phyloP scores from a whole-genome alignment of 495 filamentous ascomycete species.

The Hypoxylon fragiforme region DNA sequence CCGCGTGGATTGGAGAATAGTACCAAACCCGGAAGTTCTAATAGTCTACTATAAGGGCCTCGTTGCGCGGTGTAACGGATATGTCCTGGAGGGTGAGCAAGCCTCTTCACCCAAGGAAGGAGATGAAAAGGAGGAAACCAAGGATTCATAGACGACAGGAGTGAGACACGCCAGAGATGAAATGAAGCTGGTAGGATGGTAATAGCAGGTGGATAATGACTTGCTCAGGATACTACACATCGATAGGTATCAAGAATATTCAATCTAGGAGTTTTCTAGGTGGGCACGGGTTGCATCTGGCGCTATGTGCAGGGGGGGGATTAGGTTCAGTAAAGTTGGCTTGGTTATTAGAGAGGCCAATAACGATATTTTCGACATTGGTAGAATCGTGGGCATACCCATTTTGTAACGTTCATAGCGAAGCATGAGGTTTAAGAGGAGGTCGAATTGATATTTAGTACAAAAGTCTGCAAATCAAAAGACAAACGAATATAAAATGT shows the following conservation, averaged over 20 bases:
- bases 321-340: conserved; percentile 6
- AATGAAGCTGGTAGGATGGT: neutral
- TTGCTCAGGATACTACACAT: conserved; percentile 6
- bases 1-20: conserved; percentile 92
- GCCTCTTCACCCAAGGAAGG: conserved; percentile 13
- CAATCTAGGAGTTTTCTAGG: conserved; percentile 14
- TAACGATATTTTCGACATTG: conserved; percentile 5
- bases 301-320: conserved; percentile 19
- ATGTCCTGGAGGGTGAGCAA: conserved; percentile 44
- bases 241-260: conserved; percentile 11
- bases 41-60: conserved; percentile 91
- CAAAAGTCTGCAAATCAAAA: too few relatives aligned
- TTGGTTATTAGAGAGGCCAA: conserved; percentile 17
- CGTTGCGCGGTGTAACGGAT: conserved; percentile 60
- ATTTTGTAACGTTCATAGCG: conserved; percentile 11
- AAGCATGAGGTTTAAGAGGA: conserved; percentile 15
- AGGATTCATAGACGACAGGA: conserved; percentile 17
- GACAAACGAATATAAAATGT: too few relatives aligned
- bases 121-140: conserved; percentile 26
- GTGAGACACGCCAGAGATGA: conserved; percentile 1
- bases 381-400: conserved; percentile 32
- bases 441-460: neutral
- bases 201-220: conserved; percentile 1
- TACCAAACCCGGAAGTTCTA: conserved; percentile 89
- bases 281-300: conserved; percentile 26